Base-by-base conservation (phyloP, 169 alveolate species). In the Plasmodium yoelii region DNA sequence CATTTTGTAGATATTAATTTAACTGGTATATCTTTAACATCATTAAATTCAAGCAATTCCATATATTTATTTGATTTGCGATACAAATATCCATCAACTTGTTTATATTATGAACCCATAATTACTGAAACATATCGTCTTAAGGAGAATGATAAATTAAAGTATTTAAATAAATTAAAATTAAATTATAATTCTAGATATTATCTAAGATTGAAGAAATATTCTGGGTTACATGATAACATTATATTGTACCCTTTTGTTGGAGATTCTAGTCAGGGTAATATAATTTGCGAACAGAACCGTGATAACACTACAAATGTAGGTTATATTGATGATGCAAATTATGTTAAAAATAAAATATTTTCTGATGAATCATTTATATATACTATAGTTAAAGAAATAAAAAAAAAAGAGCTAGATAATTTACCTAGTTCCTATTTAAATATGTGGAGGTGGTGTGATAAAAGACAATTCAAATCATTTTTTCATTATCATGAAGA, bases 361-460 rank as follows among this genome's bases (percentile, higher is more conserved):
- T 28, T 24, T 8, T 65, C 90, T 0, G 82, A 82, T 82, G 90
- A 82, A 61, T 82, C 90, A 39, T 82, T 82, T 56, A 82, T 82
- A 44, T 82, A 82, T 61, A 53, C 68, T 39, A 82, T 82, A 19
- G 47, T 68, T 46, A 65, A 67, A 18, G 90, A 82, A 28, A 49
- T 47, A 13, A 53, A 55, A 8, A 71, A 82, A 28, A 67, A 47
- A 22, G 84, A 67, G 8, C 22, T 65, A 0, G 59, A 57, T 39
- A 67, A 82, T 59, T 44, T 82, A 1, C 90, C 90, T 7, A 65
- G 63, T 7, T 82, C 90, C 18, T 82, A 55, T 22, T 22, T 82
- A 49, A 65, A 82, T 28, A 82, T 82, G 64, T 82, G 90, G 90
- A 67, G 90, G 2, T 82, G 90, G 90, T 82, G 90, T 82, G 82